A percentile compares a stretch with the other conserved stretches of the same genome.
Evolutionary conservation across 306 rosid species (phyloP).

Genomic region (Dalbergia cochinchinensis): DNA sequence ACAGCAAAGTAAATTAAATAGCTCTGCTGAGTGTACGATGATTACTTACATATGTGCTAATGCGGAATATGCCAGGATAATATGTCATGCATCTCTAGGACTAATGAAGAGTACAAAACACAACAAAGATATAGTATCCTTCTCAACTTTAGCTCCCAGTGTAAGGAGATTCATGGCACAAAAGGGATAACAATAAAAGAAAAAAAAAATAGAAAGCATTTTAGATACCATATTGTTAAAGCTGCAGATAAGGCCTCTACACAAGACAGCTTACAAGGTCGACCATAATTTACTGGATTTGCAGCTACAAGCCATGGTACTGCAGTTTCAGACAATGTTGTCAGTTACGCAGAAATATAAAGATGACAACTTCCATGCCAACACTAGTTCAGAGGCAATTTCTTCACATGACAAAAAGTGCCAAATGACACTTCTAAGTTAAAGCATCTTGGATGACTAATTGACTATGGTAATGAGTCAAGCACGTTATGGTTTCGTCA

Average conservation of each 20-base stretch:
- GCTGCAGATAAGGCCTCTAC: slow-evolving; percentile 99
- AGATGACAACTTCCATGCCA: slow-evolving; percentile 24
- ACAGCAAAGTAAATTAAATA: slow-evolving; percentile 8
- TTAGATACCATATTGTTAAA: slow-evolving; percentile 78
- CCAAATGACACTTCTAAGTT: slow-evolving; percentile 8
- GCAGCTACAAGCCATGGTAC: slow-evolving; percentile 99
- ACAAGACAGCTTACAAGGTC: slow-evolving; percentile 94
- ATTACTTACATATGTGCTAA: neutral
- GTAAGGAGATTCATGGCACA: too few relatives aligned
- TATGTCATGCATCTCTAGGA: slow-evolving; percentile 13
- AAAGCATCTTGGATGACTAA: slow-evolving; percentile 19
- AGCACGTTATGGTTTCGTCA: slow-evolving; percentile 2
- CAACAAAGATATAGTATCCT: too few relatives aligned
- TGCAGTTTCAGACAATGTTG: slow-evolving; percentile 42
- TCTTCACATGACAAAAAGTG: slow-evolving; percentile 11
- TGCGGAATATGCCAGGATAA: neutral
- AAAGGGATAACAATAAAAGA: too few relatives aligned
- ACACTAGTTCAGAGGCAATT: slow-evolving; percentile 22
- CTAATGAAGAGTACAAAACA: too few relatives aligned
- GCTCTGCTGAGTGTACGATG: too few relatives aligned
- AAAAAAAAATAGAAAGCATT: too few relatives aligned
- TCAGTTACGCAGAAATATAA: slow-evolving; percentile 33
- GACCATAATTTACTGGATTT: slow-evolving; percentile 94
- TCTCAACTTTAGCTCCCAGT: too few relatives aligned
- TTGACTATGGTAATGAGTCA: slow-evolving; percentile 4